Conservation (phyloP, 352 stramenopile genomes). For the Phytophthora cryptogea region DNA sequence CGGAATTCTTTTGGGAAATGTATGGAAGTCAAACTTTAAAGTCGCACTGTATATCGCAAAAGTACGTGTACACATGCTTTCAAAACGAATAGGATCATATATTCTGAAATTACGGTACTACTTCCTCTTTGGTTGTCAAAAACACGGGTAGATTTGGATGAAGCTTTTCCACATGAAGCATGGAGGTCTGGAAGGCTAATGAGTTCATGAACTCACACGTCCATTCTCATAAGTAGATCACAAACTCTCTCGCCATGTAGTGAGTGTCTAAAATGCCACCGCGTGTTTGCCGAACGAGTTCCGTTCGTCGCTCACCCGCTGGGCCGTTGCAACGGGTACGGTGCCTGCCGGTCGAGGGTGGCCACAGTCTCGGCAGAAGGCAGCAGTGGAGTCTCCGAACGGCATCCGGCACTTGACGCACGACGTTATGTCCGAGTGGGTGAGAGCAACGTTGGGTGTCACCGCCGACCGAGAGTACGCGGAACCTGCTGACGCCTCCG, state of each 20-base stretch:
- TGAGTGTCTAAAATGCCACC: slow-evolving; percentile 27
- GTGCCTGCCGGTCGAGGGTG: slow-evolving; percentile 43
- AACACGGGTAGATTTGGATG: neutral
- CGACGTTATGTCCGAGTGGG: slow-evolving; percentile 19
- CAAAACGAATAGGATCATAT: neutral
- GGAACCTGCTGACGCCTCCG: slow-evolving; percentile 16
- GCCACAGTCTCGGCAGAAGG: slow-evolving; percentile 81
- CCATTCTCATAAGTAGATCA: slow-evolving; percentile 4
- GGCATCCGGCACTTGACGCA: slow-evolving; percentile 62
- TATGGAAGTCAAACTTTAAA: neutral
- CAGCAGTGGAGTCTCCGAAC: slow-evolving; percentile 51
- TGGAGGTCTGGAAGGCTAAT: neutral
- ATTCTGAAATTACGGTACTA: slow-evolving; percentile 5
- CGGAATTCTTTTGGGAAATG: slow-evolving; percentile 9
- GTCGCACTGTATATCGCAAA: neutral
- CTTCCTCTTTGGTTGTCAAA: neutral
- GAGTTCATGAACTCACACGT: neutral
- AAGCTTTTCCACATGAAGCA: slow-evolving; percentile 8
- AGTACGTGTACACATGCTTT: slow-evolving; percentile 1
- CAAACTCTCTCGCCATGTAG: slow-evolving; percentile 1
- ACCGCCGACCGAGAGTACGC: slow-evolving; percentile 15
- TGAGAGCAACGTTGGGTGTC: slow-evolving; percentile 3
- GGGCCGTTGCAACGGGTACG: slow-evolving; percentile 13
- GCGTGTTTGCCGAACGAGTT: slow-evolving; percentile 25
- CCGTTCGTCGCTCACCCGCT: slow-evolving; percentile 19